These are phyloP conservation scores for Spathaspora passalidarum DNA, from an alignment of 805 yeast species.

Conservation along the genomic window DNA sequence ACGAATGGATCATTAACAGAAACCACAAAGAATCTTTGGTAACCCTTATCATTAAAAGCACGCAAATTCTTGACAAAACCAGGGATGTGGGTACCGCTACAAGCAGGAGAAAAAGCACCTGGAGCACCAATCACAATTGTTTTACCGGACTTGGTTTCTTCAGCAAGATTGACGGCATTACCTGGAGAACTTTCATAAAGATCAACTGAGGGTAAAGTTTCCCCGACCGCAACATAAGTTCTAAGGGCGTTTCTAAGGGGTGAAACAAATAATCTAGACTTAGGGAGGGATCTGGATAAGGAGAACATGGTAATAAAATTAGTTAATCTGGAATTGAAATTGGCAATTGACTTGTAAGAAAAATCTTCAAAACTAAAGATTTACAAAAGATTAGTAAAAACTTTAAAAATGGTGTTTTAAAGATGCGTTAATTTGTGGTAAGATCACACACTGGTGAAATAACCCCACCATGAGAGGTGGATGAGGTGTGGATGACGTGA, in stretches of 20 bases:
- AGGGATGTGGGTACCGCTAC: constrained; percentile 70
- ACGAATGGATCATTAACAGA: constrained; percentile 89
- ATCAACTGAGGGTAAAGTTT: constrained; percentile 54
- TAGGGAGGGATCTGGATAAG: constrained; percentile 4
- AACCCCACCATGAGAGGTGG: background rate
- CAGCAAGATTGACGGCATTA: constrained; percentile 53
- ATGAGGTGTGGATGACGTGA: background rate
- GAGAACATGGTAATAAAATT: constrained; percentile 5
- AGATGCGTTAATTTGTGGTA: background rate
- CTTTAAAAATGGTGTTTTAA: no score
- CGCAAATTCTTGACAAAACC: constrained; percentile 57
- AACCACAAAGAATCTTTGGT: constrained; percentile 57
- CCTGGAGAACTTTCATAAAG: constrained; percentile 66
- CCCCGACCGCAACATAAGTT: constrained; percentile 44
- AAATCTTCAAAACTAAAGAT: no score
- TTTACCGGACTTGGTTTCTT: constrained; percentile 34
- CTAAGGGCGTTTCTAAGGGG: constrained; percentile 5
- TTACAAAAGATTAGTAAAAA: no score
- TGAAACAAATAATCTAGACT: constrained; percentile 1
- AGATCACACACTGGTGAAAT: background rate
- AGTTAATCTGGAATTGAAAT: background rate
- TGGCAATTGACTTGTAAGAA: background rate
- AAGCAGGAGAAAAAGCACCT: constrained; percentile 79
- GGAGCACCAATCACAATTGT: constrained; percentile 41
- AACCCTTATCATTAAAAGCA: constrained; percentile 64